Evolutionary conservation across 768 basidiomycete species (phyloP).

Genomic region (Termitomyces sp.): DNA sequence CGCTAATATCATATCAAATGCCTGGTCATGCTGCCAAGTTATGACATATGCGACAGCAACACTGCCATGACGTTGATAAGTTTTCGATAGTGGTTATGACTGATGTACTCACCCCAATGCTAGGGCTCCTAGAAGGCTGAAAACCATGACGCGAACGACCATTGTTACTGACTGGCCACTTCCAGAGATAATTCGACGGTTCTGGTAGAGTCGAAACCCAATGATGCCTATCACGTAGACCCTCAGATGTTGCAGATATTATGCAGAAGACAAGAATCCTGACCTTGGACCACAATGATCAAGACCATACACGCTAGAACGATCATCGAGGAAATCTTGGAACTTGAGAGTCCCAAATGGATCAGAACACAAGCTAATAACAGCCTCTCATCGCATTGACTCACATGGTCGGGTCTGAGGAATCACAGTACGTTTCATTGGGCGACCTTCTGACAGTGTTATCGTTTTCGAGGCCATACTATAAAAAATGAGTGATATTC

Average conservation of each 20-base stretch:
- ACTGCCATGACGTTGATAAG: slow-evolving; percentile 9
- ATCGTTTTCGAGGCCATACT: slow-evolving; percentile 26
- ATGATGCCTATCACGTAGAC: slow-evolving; percentile 20
- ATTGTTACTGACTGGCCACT: slow-evolving; percentile 22
- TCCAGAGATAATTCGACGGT: slow-evolving; percentile 16
- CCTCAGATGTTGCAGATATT: background rate
- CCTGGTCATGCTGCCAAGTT: slow-evolving; percentile 20
- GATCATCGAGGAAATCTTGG: slow-evolving; percentile 26
- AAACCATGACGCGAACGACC: slow-evolving; percentile 28
- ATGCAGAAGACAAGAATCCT: background rate
- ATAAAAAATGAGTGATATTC: background rate
- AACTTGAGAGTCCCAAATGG: slow-evolving; percentile 14
- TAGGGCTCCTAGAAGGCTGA: slow-evolving; percentile 27
- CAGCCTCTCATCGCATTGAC: background rate
- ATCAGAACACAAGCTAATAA: background rate
- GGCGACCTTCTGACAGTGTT: slow-evolving; percentile 22
- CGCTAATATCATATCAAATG: slow-evolving; percentile 25
- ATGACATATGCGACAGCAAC: slow-evolving; percentile 23
- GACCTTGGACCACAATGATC: slow-evolving; percentile 25
- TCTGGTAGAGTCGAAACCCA: slow-evolving; percentile 24
- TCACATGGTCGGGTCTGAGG: slow-evolving; percentile 21
- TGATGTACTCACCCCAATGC: slow-evolving; percentile 23
- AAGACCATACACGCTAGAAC: slow-evolving; percentile 21
- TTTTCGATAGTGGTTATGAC: background rate
- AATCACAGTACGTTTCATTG: slow-evolving; percentile 32